Base-by-base conservation (phyloP, 148 eudicot species). In the Fagopyrum tataricum region DNA sequence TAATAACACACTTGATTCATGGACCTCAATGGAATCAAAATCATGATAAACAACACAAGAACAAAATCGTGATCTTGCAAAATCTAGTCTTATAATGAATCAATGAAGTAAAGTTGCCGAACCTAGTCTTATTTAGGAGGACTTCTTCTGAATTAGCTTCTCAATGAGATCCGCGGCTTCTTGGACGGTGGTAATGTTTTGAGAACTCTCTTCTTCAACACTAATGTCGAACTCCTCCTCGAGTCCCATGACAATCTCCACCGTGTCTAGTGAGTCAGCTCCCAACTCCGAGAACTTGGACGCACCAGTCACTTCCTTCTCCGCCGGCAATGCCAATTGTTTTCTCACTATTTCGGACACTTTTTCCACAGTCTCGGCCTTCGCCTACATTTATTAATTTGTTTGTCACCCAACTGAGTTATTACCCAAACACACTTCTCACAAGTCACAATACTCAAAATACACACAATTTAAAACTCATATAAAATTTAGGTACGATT, bases 181-280 rank as follows among this genome's bases (percentile, higher is more conserved):
- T 72, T 84, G 90, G 71, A 84, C 85, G 10, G 87, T 87, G 44
- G 86, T 74, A 51, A 87, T 84, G 79, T 72, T 82, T 76, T 87
- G 90, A 26, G 86, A 87, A 20, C 83, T 87, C 61, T 87, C 90
- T 62, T 87, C 90, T 74, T 87, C 87, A 42, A 87, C 90, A n/a
- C 76, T 78, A 78, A 86, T 84, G 21, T 79, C 84, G 55, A 86
- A 86, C 75, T 82, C 87, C 75, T 87, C 90, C 77, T 84, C 90
- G 8, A 87, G 87, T 21, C 86, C 90, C 90, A 84, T 87, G 71
- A 87, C 90, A 72, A 87, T 87, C 80, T 87, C 90, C 62, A 87
- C 88, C 75, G 90, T 87, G 78, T 87, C 90, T 17, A 87, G 86
- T 15, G 90, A 87, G 80, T 87, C 90, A 43, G 90, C 90, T 43